Base-by-base conservation (phyloP, 106 monocot species). In the Phalaenopsis aphrodite region DNA sequence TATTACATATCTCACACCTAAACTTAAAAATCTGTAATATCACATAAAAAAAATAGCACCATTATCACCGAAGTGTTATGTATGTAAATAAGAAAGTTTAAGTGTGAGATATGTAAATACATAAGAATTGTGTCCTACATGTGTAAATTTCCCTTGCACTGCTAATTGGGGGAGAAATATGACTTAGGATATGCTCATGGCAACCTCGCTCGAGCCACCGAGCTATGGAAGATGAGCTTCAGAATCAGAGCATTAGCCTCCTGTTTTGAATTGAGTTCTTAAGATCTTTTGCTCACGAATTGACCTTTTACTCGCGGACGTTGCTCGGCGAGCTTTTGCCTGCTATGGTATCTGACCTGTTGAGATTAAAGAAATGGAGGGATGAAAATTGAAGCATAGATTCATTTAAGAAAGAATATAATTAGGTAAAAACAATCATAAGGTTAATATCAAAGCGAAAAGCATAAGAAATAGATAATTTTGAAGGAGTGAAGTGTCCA, bases 241-340 rank as follows among this genome's bases (percentile, higher is more conserved):
- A 45, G 9, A 52, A 67, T 19, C 84, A 74, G 42, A 84, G 84
- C 58, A 30, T 30, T 30, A 30, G 75, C 78, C 56, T 86, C 89
- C 48, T 80, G 82, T 58, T 77, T 75, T 55, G 75, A 56, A 21
- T 17, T 42, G 14, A 81, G 57, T 8, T 84, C 73, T 2, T 30
- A 77, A 6, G 56, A 72, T 41, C 78, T 85, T 87, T 77, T 90
- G 92, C 93, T 82, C 72, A 96, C 91, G 83, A 96, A 96, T 77
- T 96, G 96, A 9, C 93, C 96, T 86, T 96, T 93, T 42, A 93
- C 86, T 75, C 96, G 88, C 48, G 93, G 96, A 1, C 96, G 87
- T 75, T 93, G 93, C 78, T 96, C 96, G 1, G 96, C 96, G 58
- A 96, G 91, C 80, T 90, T 93, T 86, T 96, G 84, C 77, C 96